phyloP scores from a whole-genome alignment of 176 grass and related monocot genomes.

The Hsuehochloa calcarea region DNA sequence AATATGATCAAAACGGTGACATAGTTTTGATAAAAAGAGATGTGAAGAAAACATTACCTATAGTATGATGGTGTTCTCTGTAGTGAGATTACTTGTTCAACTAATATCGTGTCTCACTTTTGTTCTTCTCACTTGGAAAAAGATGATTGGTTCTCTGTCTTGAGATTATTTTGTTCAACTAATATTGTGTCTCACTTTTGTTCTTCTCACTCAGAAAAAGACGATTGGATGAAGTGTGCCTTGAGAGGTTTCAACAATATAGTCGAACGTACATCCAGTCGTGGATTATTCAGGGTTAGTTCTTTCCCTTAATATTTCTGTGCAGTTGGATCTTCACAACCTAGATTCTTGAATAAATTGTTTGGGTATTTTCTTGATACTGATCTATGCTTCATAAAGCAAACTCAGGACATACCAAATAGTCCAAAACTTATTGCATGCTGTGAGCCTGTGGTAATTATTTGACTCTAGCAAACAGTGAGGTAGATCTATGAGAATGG shows the following conservation, averaged over 20 bases:
- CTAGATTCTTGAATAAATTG: not conserved
- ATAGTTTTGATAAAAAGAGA: not conserved
- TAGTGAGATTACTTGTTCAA: not conserved
- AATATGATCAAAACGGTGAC: not conserved
- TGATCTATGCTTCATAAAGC: not conserved
- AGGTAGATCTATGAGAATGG: not conserved
- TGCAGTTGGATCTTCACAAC: not conserved
- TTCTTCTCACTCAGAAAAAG: constrained; percentile 53
- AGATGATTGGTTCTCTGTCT: constrained; percentile 45
- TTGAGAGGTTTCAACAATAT: constrained; percentile 89
- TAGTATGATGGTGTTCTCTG: not conserved
- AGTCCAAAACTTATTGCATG: not conserved
- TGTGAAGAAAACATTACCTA: not conserved
- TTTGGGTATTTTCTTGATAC: constrained; percentile 6
- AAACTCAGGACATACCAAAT: not conserved
- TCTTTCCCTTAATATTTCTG: not conserved
- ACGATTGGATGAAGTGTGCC: constrained; percentile 80
- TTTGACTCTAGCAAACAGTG: not conserved
- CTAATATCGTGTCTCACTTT: not conserved
- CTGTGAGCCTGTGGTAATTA: not conserved
- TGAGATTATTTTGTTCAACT: not conserved
- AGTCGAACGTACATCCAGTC: constrained; percentile 88
- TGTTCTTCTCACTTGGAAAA: constrained; percentile 45
- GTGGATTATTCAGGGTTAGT: constrained; percentile 93
- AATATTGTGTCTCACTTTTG: not conserved